Evolutionary conservation across 768 basidiomycete genomes (phyloP).

Genomic region (Pulveroboletus sp.): DNA sequence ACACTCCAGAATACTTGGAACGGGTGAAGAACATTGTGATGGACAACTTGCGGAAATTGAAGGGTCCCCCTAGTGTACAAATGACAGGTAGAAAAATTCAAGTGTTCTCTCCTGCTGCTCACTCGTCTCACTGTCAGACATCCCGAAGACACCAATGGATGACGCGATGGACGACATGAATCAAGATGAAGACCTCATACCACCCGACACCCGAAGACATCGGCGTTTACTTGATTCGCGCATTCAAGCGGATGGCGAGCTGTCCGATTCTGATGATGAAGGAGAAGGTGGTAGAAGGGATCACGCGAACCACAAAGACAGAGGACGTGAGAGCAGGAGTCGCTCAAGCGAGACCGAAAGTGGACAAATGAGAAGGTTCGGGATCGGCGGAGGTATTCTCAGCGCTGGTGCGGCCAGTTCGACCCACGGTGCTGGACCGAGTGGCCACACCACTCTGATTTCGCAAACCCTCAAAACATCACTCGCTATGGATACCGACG

Average conservation of each 20-base stretch:
- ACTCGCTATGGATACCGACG: conserved; percentile 35
- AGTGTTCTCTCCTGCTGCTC: background rate
- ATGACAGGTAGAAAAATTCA: conserved; percentile 67
- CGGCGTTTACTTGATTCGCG: conserved; percentile 75
- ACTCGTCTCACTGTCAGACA: conserved; percentile 46
- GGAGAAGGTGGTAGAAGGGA: conserved; percentile 82
- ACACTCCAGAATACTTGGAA: conserved; percentile 87
- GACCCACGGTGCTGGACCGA: conserved; percentile 73
- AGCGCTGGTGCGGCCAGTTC: conserved; percentile 50
- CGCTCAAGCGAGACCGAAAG: conserved; percentile 42
- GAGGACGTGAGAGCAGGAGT: conserved; percentile 41
- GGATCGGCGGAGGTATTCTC: conserved; percentile 69
- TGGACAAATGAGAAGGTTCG: conserved; percentile 50
- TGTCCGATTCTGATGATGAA: conserved; percentile 98
- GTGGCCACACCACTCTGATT: conserved; percentile 53
- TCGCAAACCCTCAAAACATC: conserved; percentile 27
- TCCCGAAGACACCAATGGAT: conserved; percentile 82
- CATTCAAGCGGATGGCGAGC: conserved; percentile 79
- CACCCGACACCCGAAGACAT: conserved; percentile 72
- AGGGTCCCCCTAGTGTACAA: conserved; percentile 90
- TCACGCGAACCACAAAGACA: conserved; percentile 54
- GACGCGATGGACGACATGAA: conserved; percentile 76
- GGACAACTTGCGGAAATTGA: conserved; percentile 82
- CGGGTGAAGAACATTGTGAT: conserved; percentile 90
- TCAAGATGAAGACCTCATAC: conserved; percentile 78